Evolutionary conservation across 1,284 basidiomycete genomes (phyloP), one percentile per base, ranked within the genome.

Genomic region (Puccinia novopanici): DNA sequence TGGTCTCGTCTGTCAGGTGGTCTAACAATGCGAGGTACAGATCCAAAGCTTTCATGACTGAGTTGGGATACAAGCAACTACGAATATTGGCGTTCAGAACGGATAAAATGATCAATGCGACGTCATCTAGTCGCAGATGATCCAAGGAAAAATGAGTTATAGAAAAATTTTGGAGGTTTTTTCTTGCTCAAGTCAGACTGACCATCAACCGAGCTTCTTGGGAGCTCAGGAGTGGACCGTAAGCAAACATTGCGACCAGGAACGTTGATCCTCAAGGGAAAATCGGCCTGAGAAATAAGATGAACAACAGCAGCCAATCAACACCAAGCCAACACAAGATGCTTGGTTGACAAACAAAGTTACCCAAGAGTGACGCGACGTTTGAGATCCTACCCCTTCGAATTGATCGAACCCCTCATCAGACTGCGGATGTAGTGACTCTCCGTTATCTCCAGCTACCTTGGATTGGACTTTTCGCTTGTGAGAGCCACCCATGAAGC

Each of bases 1-100:
- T 96, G 19, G 94, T 94, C 85, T 98, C 96, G 84, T 99, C 97
- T 0, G 92, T 93, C 48, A 99, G 88, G 84, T 93, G 92, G 1
- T 90, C 89, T 3, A 90, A 90, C 6, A 98, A 88, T 0, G 93
- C 93, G 24, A 98, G 88, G 80, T 98, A 91, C 13, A 98, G 89
- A 83, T 98, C 94, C 70, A 99, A 87, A 0, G 92, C 93, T 54
- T 91, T 91, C 40, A 94, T 87, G 85, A 95, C 93, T 9, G 94
- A 94, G 48, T 92, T 93, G 0, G 97, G 93, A 3, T 94, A 89
- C 17, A 89, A 87, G 84, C 93, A 96, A 84, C 95, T 96, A 55
- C 97, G 90, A 45, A 98, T 89, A 83, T 97, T 96, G 24, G 95
- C 91, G 27, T 93, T 92, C 52, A 98, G 88, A 9, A 98, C 88